Evolutionary conservation across 805 yeast species (phyloP), one percentile per base, ranked within the genome.

Genomic region (Monosporozyma aerobia): DNA sequence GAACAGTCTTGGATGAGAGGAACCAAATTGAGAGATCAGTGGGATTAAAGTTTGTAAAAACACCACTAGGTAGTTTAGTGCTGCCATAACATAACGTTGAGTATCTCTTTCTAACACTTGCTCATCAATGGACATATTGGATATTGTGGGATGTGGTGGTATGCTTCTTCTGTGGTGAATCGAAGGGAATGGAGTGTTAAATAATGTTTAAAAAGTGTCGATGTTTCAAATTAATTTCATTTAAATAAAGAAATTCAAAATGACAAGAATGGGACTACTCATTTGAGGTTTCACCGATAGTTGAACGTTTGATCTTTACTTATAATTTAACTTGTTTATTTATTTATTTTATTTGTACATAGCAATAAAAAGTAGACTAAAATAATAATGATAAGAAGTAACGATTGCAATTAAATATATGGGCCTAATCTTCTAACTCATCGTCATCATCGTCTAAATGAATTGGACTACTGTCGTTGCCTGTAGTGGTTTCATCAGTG

Each of bases 1-100:
- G 16, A 72, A 66, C 1, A 63, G 43, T 2, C 61, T 63, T 14
- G 75, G 75, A 47, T 72, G 64, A 5, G 59, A 53, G 1, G 59
- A 48, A 50, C 71, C 57, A 45, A 70, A 59, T 10, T 54, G 52
- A 8, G 58, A 56, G 0, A 57, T 30, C 1, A 59, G 10, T 1
- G 63, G 60, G 13, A 64, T 53, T n/a, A 53, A 35, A 25, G 56
- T 39, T 48, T 62, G 68, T 23, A 62, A 50, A 16, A 57, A 43
- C 13, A 50, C 39, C 32, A 63, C 53, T 2, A 49, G 3, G 22
- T 47, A 27, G 2, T 48, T 46, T 14, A 59, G 8, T 2, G 44
- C 16, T n/a, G 50, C 33, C 19, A 56, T 19, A 10, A 52, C 44
- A 19, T 50, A 56, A 14, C 44, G 51, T 27, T 44, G 47, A 11